A percentile compares a stretch with the other conserved stretches of the same genome.
Conservation (phyloP, 352 stramenopile species). For the Aphanomyces invadans region DNA sequence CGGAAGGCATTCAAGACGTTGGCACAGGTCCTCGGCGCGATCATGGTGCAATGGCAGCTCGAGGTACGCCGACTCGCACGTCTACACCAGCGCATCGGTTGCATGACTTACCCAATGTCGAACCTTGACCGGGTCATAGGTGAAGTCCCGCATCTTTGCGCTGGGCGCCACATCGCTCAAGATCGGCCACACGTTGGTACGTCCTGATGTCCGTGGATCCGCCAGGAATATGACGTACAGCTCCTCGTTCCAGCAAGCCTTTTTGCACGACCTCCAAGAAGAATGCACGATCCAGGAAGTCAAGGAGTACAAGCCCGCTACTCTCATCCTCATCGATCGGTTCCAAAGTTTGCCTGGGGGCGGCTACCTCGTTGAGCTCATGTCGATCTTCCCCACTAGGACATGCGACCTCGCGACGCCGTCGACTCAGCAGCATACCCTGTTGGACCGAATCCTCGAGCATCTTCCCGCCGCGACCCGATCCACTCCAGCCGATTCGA, state of each 20-base stretch:
- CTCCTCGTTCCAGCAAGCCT: slow-evolving; percentile 33
- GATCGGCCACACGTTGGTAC: slow-evolving; percentile 64
- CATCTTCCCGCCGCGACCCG: slow-evolving; percentile 57
- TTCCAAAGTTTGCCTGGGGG: slow-evolving; percentile 30
- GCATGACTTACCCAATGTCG: neutral
- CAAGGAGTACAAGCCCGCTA: slow-evolving; percentile 39
- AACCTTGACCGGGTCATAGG: neutral
- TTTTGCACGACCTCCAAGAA: slow-evolving; percentile 51
- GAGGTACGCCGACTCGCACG: no score
- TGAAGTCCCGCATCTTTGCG: slow-evolving; percentile 58
- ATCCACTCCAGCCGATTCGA: no score
- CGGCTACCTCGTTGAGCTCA: no score
- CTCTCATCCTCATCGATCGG: slow-evolving; percentile 62
- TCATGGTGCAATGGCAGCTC: slow-evolving; percentile 39
- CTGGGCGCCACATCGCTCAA: slow-evolving; percentile 67
- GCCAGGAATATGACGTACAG: neutral
- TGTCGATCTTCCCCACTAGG: no score
- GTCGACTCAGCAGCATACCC: slow-evolving; percentile 52
- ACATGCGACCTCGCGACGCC: slow-evolving; percentile 56
- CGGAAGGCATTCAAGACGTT: slow-evolving; percentile 56
- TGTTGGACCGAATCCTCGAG: slow-evolving; percentile 60
- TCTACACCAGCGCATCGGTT: neutral
- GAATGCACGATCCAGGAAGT: slow-evolving; percentile 33
- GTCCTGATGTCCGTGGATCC: slow-evolving; percentile 23
- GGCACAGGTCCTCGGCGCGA: slow-evolving; percentile 51